These are phyloP conservation scores for Xylariaceae sp. DNA, from an alignment of 2,329 filamentous ascomycete genomes.

Conservation along the genomic window DNA sequence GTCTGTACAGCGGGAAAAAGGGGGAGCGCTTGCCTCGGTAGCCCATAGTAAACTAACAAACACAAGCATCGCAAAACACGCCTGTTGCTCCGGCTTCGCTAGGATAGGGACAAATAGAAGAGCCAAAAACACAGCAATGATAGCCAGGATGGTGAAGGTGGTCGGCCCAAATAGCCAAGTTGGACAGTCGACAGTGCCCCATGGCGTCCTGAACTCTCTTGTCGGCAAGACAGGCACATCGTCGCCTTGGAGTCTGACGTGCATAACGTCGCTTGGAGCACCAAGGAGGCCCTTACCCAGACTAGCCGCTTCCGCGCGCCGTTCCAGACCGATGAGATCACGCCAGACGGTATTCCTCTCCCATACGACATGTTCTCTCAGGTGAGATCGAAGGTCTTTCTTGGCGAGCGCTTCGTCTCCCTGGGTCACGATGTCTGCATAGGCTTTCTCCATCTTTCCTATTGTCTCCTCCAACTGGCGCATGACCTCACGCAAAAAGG, in stretches of 20 bases:
- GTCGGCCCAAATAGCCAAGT: conserved; percentile 78
- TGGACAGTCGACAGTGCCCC: conserved; percentile 71
- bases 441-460: conserved; percentile 67
- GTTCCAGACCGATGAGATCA: conserved; percentile 97
- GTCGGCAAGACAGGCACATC: conserved; percentile 56
- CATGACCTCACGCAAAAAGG: conserved; percentile 71
- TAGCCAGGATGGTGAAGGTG: conserved; percentile 67
- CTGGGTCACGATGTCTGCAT: conserved; percentile 74
- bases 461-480: conserved; percentile 66
- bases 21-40: conserved; percentile 63
- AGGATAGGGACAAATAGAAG: conserved; percentile 76
- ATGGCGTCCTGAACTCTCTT: conserved; percentile 70
- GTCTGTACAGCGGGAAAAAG: not conserved
- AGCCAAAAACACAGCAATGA: conserved; percentile 66
- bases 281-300: conserved; percentile 82
- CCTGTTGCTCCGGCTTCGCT: conserved; percentile 84
- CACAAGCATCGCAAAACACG: conserved; percentile 87
- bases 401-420: conserved; percentile 72
- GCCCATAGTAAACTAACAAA: conserved; percentile 95
- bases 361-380: conserved; percentile 97
- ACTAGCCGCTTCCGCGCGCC: conserved; percentile 89
- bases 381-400: conserved; percentile 80
- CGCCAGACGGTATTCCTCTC: conserved; percentile 98
- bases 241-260: conserved; percentile 77
- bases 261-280: conserved; percentile 59